A percentile compares a stretch with the other conserved stretches of the same genome.
Evolutionary conservation across 2,329 filamentous ascomycete species (phyloP).

Genomic region (Penicillium sp.): DNA sequence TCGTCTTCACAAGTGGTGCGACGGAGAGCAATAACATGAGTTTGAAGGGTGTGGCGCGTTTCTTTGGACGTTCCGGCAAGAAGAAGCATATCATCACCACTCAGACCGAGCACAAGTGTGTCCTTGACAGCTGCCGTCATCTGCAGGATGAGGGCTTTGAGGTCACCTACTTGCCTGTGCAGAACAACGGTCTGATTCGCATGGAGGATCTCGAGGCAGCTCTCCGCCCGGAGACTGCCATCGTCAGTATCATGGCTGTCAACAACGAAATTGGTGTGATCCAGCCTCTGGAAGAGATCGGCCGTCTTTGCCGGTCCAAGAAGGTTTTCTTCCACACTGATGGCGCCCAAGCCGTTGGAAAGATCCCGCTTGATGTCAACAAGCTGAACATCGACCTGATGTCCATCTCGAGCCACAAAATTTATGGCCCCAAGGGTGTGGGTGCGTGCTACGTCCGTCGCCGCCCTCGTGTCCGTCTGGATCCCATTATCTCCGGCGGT

Average conservation of each 20-base stretch:
- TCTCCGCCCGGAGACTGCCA: constrained; percentile 82
- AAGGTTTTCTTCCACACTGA: constrained; percentile 99
- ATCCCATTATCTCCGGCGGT: constrained; percentile 93
- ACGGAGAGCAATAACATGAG: constrained; percentile 99
- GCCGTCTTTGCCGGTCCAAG: constrained; percentile 81
- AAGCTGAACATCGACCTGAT: constrained; percentile 97
- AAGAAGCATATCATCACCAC: constrained; percentile 98
- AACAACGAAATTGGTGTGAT: constrained; percentile 99
- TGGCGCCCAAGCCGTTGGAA: constrained; percentile 94
- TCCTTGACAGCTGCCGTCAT: constrained; percentile 94
- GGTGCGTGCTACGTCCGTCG: constrained; percentile 94
- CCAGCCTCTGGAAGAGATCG: constrained; percentile 90
- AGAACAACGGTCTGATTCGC: constrained; percentile 78
- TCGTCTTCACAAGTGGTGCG: constrained; percentile 96
- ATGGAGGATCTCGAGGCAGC: constrained; percentile 82
- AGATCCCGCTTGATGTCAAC: constrained; percentile 95
- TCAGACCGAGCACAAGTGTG: constrained; percentile 98
- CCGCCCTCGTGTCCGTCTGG: constrained; percentile 86
- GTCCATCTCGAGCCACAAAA: constrained; percentile 98
- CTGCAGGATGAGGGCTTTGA: constrained; percentile 95
- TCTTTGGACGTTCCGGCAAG: constrained; percentile 89
- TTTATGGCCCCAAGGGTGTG: constrained; percentile 96
- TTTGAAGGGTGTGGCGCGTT: constrained; percentile 94
- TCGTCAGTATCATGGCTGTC: constrained; percentile 97
- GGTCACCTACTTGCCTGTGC: constrained; percentile 92